Evolutionary conservation across 495 filamentous ascomycete species (phyloP), one percentile per base, ranked within the genome.

Genomic region (Trypethelium eluteriae): DNA sequence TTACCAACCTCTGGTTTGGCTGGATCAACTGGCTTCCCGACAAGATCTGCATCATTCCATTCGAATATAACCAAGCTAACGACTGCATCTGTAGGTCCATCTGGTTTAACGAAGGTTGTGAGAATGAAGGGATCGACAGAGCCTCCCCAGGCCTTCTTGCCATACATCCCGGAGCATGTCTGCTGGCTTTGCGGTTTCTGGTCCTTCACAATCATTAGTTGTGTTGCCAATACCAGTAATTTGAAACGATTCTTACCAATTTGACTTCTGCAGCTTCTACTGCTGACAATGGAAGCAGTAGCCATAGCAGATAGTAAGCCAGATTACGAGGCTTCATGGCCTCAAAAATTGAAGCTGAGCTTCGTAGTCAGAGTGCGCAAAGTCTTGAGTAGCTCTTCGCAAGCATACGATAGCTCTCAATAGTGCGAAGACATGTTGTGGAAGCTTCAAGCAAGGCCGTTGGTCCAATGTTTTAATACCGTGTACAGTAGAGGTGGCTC

Each of bases 91-190:
- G 81, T 77, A 44, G 76, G 79, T 41, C 83, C 80, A 56, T 81
- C 81, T 35, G 81, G 76, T 71, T 88, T 85, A 62, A 87, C 80
- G 72, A 96, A 96, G 74, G 88, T 93, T 69, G 89, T 84, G 67
- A 88, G 80, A 76, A 99, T 96, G 79, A 88, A 93, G 10, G 94
- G 95, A 68, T 97, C 90, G 63, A 90, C 82, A 39, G 83, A 85
- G 71, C 94, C 94, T 68, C 92, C 91, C 94, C 94, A 99, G 25
- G 88, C 79, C 70, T 86, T 90, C 73, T 83, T 87, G 76, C 88
- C 93, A 79, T 98, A 99, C 94, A 99, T 98, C 78, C 94, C 94
- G 74, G 90, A 88, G 79, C 94, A 99, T 88, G 89, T 84, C 78
- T 96, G 90, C 70, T 84, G 79, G 76, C 91, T 88, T 38, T 88